A percentile compares a stretch with the other conserved stretches of the same genome.
Conservation (phyloP, 345 rosid species). For the Passiflora organensis region DNA sequence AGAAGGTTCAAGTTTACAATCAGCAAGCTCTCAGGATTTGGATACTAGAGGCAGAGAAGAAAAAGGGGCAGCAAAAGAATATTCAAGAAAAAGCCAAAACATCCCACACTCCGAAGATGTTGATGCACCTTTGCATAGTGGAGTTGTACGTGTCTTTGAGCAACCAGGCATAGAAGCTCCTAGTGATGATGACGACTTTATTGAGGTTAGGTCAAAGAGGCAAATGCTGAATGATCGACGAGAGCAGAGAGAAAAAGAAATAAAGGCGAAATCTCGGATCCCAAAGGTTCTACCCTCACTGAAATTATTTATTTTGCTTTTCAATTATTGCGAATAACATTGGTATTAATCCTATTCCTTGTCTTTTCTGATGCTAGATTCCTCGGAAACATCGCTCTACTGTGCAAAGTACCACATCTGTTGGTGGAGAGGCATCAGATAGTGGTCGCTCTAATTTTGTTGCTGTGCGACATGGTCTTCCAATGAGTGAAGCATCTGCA, state of each 20-base stretch:
- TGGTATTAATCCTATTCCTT: slow-evolving; percentile 16
- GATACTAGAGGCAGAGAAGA: slow-evolving; percentile 41
- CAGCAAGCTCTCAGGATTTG: slow-evolving; percentile 31
- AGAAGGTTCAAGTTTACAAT: slow-evolving; percentile 38
- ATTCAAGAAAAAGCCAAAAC: slow-evolving; percentile 36
- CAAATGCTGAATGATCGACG: slow-evolving; percentile 95
- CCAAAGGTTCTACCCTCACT: slow-evolving; percentile 59
- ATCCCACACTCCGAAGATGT: slow-evolving; percentile 43
- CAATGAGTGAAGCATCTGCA: slow-evolving; percentile 35
- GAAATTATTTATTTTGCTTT: slow-evolving; percentile 12
- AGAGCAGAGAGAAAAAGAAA: slow-evolving; percentile 94
- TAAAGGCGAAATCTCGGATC: slow-evolving; percentile 74
- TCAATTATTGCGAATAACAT: neutral
- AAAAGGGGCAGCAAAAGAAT: slow-evolving; percentile 46
- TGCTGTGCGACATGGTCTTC: slow-evolving; percentile 32
- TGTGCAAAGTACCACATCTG: slow-evolving; percentile 30
- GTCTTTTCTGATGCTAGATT: slow-evolving; percentile 44
- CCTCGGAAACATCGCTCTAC: slow-evolving; percentile 47
- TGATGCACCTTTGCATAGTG: slow-evolving; percentile 77
- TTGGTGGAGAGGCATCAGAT: slow-evolving; percentile 38
- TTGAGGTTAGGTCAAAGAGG: slow-evolving; percentile 97
- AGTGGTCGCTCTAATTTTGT: slow-evolving; percentile 30
- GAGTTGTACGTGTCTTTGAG: slow-evolving; percentile 67
- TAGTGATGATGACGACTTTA: slow-evolving; percentile 91
- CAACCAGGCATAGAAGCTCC: slow-evolving; percentile 93